These are phyloP conservation scores for Boehmeria nivea DNA, from an alignment of 306 rosid species.

Conservation along the genomic window DNA sequence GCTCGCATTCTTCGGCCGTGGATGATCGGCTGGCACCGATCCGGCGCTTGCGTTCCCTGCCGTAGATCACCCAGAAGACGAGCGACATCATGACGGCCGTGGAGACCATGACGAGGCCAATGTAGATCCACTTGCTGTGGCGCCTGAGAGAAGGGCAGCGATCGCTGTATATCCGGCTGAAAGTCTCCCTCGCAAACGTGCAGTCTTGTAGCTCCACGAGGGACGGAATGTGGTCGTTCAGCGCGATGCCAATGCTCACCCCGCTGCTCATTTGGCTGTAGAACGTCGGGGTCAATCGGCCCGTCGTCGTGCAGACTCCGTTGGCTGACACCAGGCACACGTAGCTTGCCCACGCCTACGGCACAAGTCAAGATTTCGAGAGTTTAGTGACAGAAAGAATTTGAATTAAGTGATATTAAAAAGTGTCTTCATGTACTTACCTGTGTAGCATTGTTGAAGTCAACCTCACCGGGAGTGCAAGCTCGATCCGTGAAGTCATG, in stretches of 20 bases:
- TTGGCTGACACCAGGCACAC: constrained; percentile 36
- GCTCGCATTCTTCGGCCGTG: too few species aligned
- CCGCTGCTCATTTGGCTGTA: constrained; percentile 38
- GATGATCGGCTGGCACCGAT: constrained; percentile 1
- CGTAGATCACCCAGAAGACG: constrained; percentile 48
- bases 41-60: constrained; percentile 38
- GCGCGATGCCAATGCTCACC: constrained; percentile 31
- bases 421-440: constrained; percentile 13
- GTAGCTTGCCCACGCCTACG: constrained; percentile 42
- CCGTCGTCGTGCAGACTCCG: constrained; percentile 44
- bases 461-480: constrained; percentile 40
- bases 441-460: constrained; percentile 36
- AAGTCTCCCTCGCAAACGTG: constrained; percentile 41
- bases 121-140: constrained; percentile 33
- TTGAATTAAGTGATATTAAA: too few species aligned
- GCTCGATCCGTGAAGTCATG: constrained; percentile 41
- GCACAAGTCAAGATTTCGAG: background rate
- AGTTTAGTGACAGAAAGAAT: too few species aligned
- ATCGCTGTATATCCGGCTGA: constrained; percentile 26
- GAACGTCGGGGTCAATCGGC: constrained; percentile 49
- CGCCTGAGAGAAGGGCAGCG: constrained; percentile 36
- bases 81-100: constrained; percentile 48
- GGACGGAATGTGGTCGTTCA: constrained; percentile 33
- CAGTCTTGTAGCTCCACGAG: constrained; percentile 49
- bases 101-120: constrained; percentile 42